phyloP scores from a whole-genome alignment of 2,329 filamentous ascomycete genomes.

The Fonsecaea nubica region DNA sequence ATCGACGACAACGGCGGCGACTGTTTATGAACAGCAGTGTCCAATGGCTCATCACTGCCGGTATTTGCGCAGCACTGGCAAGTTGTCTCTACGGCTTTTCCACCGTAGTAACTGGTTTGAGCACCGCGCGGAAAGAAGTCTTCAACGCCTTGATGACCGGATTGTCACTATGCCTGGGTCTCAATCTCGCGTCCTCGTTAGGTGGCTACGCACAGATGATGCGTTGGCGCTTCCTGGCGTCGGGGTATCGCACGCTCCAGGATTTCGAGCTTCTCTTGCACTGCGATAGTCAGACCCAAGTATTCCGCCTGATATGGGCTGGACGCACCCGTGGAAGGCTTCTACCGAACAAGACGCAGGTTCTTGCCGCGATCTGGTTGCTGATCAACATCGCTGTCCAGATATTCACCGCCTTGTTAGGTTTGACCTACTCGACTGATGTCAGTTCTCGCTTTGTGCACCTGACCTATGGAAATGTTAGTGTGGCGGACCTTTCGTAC shows the following conservation, averaged over 20 bases:
- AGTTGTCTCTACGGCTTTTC: conserved; percentile 29
- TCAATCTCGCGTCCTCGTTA: conserved; percentile 30
- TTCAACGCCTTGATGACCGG: conserved; percentile 32
- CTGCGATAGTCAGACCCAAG: conserved; percentile 31
- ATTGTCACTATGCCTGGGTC: conserved; percentile 31
- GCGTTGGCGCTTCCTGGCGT: conserved; percentile 34
- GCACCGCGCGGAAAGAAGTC: conserved; percentile 22
- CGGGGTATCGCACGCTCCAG: conserved; percentile 27
- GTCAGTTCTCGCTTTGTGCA: conserved; percentile 24
- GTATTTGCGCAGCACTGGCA: conserved; percentile 30
- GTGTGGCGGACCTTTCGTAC: conserved; percentile 28
- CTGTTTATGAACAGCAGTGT: conserved; percentile 32
- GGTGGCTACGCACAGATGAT: conserved; percentile 34
- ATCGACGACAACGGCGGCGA: conserved; percentile 27
- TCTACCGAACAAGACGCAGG: conserved; percentile 31
- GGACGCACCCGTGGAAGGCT: conserved; percentile 25
- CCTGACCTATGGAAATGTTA: conserved; percentile 28
- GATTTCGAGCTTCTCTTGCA: conserved; percentile 28
- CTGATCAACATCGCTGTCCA: conserved; percentile 30
- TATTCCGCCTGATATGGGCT: conserved; percentile 34
- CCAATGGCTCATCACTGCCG: conserved; percentile 31
- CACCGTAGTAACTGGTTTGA: conserved; percentile 18
- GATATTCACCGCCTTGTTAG: conserved; percentile 34
- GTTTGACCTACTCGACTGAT: conserved; percentile 38
- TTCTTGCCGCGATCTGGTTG: conserved; percentile 29